A percentile compares a stretch with the other conserved stretches of the same genome.
phyloP scores from a whole-genome alignment of 345 rosid genomes.

The Eucalyptus shirleyi region DNA sequence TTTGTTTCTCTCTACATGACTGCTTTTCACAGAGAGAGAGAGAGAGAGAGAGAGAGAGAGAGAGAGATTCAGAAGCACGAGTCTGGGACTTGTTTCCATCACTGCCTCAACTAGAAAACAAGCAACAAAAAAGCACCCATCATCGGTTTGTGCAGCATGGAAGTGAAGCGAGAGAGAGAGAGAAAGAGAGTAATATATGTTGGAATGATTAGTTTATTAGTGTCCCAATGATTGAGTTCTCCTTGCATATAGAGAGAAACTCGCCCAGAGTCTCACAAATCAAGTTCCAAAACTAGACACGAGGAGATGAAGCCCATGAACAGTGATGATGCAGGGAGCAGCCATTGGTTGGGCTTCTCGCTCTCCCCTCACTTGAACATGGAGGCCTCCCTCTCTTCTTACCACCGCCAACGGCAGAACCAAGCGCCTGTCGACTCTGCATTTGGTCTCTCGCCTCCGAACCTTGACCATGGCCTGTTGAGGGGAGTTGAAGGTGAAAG shows the following conservation, averaged over 20 bases:
- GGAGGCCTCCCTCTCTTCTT: slow-evolving; percentile 15
- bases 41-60: slow-evolving; percentile 6
- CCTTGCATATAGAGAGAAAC: background rate
- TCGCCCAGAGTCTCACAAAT: background rate
- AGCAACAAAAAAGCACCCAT: background rate
- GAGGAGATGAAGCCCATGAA: slow-evolving; percentile 48
- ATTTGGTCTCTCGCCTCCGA: background rate
- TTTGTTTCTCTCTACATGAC: slow-evolving; percentile 20
- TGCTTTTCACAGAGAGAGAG: slow-evolving; percentile 18
- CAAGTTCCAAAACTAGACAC: background rate
- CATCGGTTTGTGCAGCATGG: background rate
- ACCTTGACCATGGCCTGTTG: slow-evolving; percentile 23
- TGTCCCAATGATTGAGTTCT: slow-evolving; percentile 59
- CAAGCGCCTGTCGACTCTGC: background rate
- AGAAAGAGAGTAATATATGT: background rate
- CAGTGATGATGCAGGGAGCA: slow-evolving; percentile 30
- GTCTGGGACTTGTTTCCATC: background rate
- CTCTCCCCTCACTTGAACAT: slow-evolving; percentile 50
- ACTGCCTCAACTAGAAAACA: background rate
- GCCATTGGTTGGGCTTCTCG: slow-evolving; percentile 73
- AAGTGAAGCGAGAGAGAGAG: background rate
- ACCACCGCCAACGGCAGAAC: background rate
- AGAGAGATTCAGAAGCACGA: slow-evolving; percentile 17
- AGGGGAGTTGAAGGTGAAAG: slow-evolving; percentile 33
- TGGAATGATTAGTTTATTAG: slow-evolving; percentile 11